These are phyloP conservation scores for Trichosporon sp. DNA, from an alignment of 1,284 basidiomycete species.

Conservation along the genomic window DNA sequence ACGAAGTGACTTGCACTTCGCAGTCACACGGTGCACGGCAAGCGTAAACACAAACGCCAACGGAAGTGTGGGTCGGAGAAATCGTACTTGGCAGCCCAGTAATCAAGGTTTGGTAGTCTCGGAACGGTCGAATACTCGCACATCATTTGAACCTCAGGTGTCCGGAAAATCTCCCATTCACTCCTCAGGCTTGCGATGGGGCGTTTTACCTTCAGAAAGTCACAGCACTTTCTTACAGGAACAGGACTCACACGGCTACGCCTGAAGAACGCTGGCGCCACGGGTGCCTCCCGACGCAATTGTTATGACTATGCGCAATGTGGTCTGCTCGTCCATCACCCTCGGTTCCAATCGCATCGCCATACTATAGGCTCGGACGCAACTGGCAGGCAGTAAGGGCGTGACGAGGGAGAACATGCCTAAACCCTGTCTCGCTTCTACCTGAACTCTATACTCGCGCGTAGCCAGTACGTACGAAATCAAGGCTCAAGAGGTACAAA, in stretches of 20 bases:
- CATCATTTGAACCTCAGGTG: constrained; percentile 3
- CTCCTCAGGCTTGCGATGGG: background rate
- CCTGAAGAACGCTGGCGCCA: background rate
- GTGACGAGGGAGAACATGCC: constrained; percentile 17
- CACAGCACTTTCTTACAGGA: constrained; percentile 13
- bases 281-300: constrained; percentile 7
- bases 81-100: background rate
- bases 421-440: constrained; percentile 17
- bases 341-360: background rate
- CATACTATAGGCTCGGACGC: constrained; percentile 8
- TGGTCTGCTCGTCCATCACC: background rate
- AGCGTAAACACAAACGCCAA: constrained; percentile 1
- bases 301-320: background rate
- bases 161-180: constrained; percentile 18
- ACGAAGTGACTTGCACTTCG: background rate
- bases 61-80: constrained; percentile 8
- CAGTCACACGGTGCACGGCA: background rate
- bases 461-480: background rate
- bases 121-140: background rate
- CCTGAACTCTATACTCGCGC: constrained; percentile 7
- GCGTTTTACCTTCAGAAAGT: background rate
- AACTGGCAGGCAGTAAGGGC: background rate
- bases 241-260: background rate
- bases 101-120: constrained; percentile 1
- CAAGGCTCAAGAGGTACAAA: background rate